phyloP scores from a whole-genome alignment of 495 filamentous ascomycete species.

The Echria macrotheca region DNA sequence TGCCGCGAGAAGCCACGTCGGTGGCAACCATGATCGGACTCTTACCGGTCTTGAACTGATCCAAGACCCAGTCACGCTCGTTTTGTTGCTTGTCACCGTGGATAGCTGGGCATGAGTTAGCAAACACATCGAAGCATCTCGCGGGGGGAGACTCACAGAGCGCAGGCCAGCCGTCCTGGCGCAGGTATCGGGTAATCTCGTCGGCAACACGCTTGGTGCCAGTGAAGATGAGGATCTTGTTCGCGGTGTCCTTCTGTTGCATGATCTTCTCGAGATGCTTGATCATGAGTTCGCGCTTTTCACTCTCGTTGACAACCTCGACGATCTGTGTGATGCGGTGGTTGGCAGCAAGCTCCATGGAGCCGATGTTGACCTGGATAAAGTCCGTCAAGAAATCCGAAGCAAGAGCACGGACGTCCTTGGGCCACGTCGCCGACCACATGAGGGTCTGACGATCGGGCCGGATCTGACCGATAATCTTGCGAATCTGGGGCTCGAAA shows the following conservation, averaged over 20 bases:
- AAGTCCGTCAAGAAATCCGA: conserved; percentile 91
- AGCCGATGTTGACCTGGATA: conserved; percentile 99
- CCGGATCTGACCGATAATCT: conserved; percentile 95
- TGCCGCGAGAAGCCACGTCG: conserved; percentile 97
- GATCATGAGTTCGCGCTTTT: conserved; percentile 96
- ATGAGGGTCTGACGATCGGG: conserved; percentile 99
- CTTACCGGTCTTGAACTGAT: conserved; percentile 97
- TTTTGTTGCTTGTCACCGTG: conserved; percentile 99
- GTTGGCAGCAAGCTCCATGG: conserved; percentile 93
- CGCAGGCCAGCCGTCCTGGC: conserved; percentile 98
- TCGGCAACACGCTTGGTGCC: conserved; percentile 98
- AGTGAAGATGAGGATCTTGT: conserved; percentile 94
- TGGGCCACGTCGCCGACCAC: conserved; percentile 99
- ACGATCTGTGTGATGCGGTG: conserved; percentile 97
- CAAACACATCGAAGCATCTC: not conserved
- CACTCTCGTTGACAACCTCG: conserved; percentile 89
- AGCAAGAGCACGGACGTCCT: conserved; percentile 95
- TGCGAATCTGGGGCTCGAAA: conserved; percentile 85
- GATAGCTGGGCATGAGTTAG: conserved; percentile 68
- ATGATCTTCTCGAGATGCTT: conserved; percentile 98
- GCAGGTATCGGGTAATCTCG: conserved; percentile 96
- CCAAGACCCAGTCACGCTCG: conserved; percentile 98
- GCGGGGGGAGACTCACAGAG: conserved; percentile 62
- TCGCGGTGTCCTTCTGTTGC: conserved; percentile 70
- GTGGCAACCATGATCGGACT: conserved; percentile 97